These are phyloP conservation scores for Chaetomium strumarium DNA, from an alignment of 2,329 filamentous ascomycete genomes.

Conservation along the genomic window DNA sequence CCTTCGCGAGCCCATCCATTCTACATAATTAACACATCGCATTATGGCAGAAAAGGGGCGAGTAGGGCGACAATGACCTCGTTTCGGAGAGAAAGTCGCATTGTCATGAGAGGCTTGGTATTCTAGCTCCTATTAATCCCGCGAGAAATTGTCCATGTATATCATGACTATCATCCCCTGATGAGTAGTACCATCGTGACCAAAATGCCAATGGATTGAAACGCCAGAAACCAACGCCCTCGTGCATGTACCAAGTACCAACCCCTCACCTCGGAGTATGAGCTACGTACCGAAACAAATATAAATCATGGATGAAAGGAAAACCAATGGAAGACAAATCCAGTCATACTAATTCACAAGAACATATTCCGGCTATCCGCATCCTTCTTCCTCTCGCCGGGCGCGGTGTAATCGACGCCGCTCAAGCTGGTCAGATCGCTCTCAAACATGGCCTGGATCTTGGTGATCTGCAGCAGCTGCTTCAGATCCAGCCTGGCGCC, in stretches of 20 bases:
- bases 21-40: too few relatives aligned
- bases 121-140: too few relatives aligned
- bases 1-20: too few relatives aligned
- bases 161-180: too few relatives aligned
- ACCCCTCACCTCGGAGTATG: background rate
- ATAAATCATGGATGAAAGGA: background rate
- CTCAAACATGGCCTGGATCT: slow-evolving; percentile 25
- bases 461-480: slow-evolving; percentile 23
- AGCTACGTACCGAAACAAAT: too few relatives aligned
- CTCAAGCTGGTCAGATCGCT: slow-evolving; percentile 21
- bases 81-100: too few relatives aligned
- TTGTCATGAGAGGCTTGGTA: too few relatives aligned
- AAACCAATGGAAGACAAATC: background rate
- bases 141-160: too few relatives aligned
- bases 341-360: slow-evolving; percentile 14
- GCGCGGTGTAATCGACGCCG: slow-evolving; percentile 24
- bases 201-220: too few relatives aligned
- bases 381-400: slow-evolving; percentile 20
- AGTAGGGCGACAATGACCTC: too few relatives aligned
- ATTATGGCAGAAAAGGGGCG: too few relatives aligned
- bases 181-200: too few relatives aligned
- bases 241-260: background rate
- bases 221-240: background rate
- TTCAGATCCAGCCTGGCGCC: slow-evolving; percentile 20
- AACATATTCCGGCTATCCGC: slow-evolving; percentile 24